A percentile compares a stretch with the other conserved stretches of the same genome.
phyloP scores from a whole-genome alignment of 2,329 filamentous ascomycete genomes.

The Diplodia corticola region DNA sequence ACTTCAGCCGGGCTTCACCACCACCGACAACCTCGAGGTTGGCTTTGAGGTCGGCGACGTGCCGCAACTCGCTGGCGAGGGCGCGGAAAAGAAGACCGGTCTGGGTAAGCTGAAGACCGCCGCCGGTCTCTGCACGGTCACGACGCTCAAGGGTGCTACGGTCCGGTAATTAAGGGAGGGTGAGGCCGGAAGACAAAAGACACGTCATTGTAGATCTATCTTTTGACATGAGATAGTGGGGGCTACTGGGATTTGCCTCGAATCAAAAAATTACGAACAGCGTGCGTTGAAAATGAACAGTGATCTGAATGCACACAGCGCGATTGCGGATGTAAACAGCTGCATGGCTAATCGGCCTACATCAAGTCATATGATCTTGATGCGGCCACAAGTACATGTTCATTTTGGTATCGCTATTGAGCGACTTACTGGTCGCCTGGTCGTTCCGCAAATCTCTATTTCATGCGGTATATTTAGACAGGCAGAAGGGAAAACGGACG shows the following conservation, averaged over 20 bases:
- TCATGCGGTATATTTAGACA: neutral
- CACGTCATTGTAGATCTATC: neutral
- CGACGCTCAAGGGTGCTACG: constrained; percentile 74
- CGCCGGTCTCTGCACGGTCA: constrained; percentile 81
- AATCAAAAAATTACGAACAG: constrained; percentile 14
- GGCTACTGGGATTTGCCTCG: neutral
- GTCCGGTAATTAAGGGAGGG: constrained; percentile 63
- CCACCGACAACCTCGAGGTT: constrained; percentile 76
- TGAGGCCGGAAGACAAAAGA: neutral
- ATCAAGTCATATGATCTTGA: neutral
- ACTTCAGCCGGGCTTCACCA: constrained; percentile 94
- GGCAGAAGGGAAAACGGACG: neutral
- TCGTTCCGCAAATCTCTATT: neutral
- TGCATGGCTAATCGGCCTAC: neutral
- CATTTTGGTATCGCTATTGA: neutral
- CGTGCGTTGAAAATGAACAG: neutral
- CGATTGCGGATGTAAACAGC: neutral
- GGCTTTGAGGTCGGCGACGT: constrained; percentile 80
- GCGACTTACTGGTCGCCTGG: neutral
- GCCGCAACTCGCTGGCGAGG: constrained; percentile 72
- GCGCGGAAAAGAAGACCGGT: constrained; percentile 55
- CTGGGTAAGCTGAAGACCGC: constrained; percentile 70
- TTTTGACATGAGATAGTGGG: constrained; percentile 3
- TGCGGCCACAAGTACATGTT: neutral
- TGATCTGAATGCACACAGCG: neutral